Conservation (phyloP, 164 flowering plant genomes). For the Nymphaea colorata region DNA sequence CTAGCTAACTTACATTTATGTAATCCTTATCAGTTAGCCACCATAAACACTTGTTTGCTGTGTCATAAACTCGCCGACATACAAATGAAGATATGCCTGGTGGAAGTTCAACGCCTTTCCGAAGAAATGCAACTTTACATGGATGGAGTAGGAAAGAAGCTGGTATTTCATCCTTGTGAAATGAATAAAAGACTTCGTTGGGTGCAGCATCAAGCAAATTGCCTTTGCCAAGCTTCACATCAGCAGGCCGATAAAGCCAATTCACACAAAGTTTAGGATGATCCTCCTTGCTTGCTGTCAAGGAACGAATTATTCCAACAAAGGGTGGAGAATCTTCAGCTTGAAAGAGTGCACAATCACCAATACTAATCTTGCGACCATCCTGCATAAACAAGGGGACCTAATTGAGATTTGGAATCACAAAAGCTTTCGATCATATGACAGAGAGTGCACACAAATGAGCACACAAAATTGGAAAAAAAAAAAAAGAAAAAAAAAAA, state of each 20-base stretch:
- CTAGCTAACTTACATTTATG: constrained; percentile 52
- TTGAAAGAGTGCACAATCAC: constrained; percentile 92
- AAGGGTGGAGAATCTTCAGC: constrained; percentile 73
- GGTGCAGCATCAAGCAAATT: constrained; percentile 66
- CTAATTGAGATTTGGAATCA: background rate
- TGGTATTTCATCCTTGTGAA: constrained; percentile 82
- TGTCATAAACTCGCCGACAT: constrained; percentile 86
- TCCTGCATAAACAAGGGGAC: constrained; percentile 32
- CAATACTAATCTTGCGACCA: constrained; percentile 75
- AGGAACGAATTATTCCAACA: constrained; percentile 64
- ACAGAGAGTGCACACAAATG: too few species aligned
- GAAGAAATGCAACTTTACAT: constrained; percentile 96
- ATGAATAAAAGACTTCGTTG: constrained; percentile 89
- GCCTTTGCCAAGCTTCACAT: constrained; percentile 78
- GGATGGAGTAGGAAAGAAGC: constrained; percentile 96
- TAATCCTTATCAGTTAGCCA: constrained; percentile 89
- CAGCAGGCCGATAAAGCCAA: constrained; percentile 92
- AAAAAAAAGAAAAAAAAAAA: too few species aligned
- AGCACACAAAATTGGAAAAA: too few species aligned
- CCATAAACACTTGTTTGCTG: constrained; percentile 68
- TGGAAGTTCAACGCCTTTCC: constrained; percentile 84
- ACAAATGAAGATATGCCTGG: constrained; percentile 79
- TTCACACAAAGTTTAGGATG: constrained; percentile 45
- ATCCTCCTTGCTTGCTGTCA: constrained; percentile 32
- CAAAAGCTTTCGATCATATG: too few species aligned